Conservation (phyloP, 148 eudicot species). For the Euryodendron excelsum region DNA sequence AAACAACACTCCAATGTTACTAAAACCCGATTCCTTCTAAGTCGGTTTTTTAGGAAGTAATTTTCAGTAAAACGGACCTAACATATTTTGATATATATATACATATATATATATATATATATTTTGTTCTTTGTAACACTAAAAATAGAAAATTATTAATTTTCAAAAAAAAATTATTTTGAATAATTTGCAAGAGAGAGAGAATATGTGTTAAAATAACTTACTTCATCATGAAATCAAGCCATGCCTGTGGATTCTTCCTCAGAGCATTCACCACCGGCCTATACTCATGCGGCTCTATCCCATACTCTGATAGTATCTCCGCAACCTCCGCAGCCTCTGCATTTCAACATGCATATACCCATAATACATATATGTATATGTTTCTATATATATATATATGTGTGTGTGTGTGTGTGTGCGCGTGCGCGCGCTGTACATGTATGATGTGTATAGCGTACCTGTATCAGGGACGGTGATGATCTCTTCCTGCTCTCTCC, state of each 20-base stretch:
- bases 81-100: too few species aligned
- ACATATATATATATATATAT: too few species aligned
- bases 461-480: conserved; percentile 84
- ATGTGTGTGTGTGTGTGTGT: not conserved
- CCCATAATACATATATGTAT: not conserved
- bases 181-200: not conserved
- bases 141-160: too few species aligned
- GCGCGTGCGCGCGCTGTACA: too few species aligned
- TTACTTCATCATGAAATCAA: conserved; percentile 98
- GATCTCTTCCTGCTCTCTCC: conserved; percentile 82
- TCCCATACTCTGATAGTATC: conserved; percentile 73
- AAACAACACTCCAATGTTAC: too few species aligned
- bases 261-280: conserved; percentile 87
- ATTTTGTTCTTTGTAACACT: too few species aligned
- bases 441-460: conserved; percentile 11
- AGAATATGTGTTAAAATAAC: too few species aligned
- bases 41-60: too few species aligned
- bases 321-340: conserved; percentile 96
- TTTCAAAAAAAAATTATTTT: too few species aligned
- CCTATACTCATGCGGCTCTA: conserved; percentile 77
- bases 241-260: conserved; percentile 93
- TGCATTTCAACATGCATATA: conserved; percentile 21
- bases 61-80: too few species aligned
- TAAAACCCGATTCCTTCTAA: too few species aligned
- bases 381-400: not conserved